Percentiles rank a stretch among this genome's conserved stretches.
Conservation (phyloP, 2,329 filamentous ascomycete genomes). For the Aspergillus versicolor region DNA sequence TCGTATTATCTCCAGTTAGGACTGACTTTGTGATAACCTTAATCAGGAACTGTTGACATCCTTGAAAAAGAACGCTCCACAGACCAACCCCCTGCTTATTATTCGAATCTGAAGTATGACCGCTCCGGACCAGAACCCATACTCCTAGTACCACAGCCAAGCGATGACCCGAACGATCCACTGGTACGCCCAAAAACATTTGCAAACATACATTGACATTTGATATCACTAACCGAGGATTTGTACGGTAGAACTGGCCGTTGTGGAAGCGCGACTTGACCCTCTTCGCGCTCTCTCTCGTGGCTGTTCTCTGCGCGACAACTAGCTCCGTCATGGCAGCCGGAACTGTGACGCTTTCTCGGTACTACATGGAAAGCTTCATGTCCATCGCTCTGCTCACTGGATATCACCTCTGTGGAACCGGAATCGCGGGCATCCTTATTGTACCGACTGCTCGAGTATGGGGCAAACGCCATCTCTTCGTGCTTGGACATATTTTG, state of each 20-base stretch:
- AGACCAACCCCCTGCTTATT: conserved; percentile 29
- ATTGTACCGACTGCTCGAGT: conserved; percentile 85
- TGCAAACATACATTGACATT: neutral
- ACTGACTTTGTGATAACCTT: neutral
- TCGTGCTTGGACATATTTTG: conserved; percentile 72
- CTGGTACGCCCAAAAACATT: conserved; percentile 50
- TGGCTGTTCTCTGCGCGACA: conserved; percentile 79
- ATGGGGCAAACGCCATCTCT: conserved; percentile 90
- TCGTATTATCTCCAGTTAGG: neutral
- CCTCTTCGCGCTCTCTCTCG: conserved; percentile 72
- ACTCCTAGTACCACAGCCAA: conserved; percentile 86
- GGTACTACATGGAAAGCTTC: conserved; percentile 65
- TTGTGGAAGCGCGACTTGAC: conserved; percentile 82
- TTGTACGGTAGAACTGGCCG: conserved; percentile 68
- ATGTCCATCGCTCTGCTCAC: conserved; percentile 79
- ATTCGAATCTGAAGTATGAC: conserved; percentile 68
- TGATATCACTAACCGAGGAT: neutral
- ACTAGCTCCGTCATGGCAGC: conserved; percentile 85
- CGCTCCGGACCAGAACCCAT: conserved; percentile 64
- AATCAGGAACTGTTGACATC: conserved; percentile 52
- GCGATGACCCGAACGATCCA: conserved; percentile 86
- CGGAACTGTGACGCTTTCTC: conserved; percentile 75
- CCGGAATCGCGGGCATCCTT: conserved; percentile 76
- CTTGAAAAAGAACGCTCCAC: conserved; percentile 57
- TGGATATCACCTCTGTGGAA: conserved; percentile 82